Evolutionary conservation across 257 asterid genomes (phyloP).

Genomic region (Penstemon newberryi): DNA sequence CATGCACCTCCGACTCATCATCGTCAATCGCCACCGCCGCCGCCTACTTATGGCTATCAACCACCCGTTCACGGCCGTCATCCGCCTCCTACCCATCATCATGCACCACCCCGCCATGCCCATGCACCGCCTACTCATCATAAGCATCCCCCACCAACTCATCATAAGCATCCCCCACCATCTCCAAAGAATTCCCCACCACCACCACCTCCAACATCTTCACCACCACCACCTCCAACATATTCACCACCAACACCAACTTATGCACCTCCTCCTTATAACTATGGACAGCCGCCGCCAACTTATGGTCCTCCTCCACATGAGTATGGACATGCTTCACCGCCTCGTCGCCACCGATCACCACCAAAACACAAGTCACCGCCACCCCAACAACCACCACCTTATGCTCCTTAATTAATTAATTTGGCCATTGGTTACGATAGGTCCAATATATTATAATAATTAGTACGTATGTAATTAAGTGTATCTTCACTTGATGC

Average conservation of each 20-base stretch:
- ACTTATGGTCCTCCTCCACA: slow-evolving; percentile 7
- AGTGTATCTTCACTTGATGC: too few relatives aligned
- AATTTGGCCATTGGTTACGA: too few relatives aligned
- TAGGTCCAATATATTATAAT: too few relatives aligned
- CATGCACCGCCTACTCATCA: slow-evolving; percentile 13
- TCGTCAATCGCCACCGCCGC: neutral
- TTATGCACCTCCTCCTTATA: slow-evolving; percentile 1
- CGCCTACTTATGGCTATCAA: neutral
- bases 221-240: slow-evolving; percentile 14
- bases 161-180: neutral
- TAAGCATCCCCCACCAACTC: neutral
- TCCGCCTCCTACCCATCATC: slow-evolving; percentile 3
- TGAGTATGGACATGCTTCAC: slow-evolving; percentile 1
- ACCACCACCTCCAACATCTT: slow-evolving; percentile 11
- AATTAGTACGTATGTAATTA: too few relatives aligned
- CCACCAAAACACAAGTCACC: slow-evolving; percentile 12
- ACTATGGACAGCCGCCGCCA: neutral
- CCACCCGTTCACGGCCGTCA: neutral
- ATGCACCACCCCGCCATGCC: slow-evolving; percentile 1
- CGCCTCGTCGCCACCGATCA: slow-evolving; percentile 2
- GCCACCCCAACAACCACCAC: neutral
- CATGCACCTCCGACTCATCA: slow-evolving; percentile 12
- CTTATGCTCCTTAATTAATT: neutral
- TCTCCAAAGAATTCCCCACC: neutral
- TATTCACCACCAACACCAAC: slow-evolving; percentile 17